Conservation (phyloP, 176 grass and related monocot genomes). For the maize (Zea mays) region DNA sequence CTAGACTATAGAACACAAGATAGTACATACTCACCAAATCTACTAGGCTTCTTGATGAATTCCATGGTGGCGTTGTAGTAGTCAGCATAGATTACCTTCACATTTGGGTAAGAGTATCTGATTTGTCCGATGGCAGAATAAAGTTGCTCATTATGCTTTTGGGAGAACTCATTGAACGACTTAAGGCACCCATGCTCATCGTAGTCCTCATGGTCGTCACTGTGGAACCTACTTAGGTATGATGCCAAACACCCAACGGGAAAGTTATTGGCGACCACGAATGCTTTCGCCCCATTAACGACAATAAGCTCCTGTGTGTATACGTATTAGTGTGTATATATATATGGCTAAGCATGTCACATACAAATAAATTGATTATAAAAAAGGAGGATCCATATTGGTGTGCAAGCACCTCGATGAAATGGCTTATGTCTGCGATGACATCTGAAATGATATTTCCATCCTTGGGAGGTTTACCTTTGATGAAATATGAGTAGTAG, state of each 20-base stretch:
- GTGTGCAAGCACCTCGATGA: not conserved
- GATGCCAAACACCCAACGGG: not conserved
- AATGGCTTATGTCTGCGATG: not conserved
- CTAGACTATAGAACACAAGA: not conserved
- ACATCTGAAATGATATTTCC: not conserved
- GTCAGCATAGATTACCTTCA: constrained; percentile 44
- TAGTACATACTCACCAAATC: constrained; percentile 4
- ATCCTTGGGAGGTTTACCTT: not conserved
- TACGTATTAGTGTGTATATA: not conserved
- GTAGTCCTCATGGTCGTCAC: not conserved
- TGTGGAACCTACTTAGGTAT: not conserved
- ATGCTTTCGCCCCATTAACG: not conserved
- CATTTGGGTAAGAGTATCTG: not conserved
- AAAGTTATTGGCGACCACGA: not conserved
- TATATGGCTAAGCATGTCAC: not conserved
- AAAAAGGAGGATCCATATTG: not conserved
- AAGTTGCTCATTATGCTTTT: not conserved
- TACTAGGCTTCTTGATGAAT: not conserved
- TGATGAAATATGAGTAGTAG: not conserved
- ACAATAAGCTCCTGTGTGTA: not conserved
- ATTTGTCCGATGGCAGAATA: not conserved
- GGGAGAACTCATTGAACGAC: not conserved
- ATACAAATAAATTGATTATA: not conserved
- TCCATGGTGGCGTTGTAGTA: constrained; percentile 45
- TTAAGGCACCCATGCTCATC: not conserved